A percentile compares a stretch with the other conserved stretches of the same genome.
Conservation (phyloP, 148 eudicot genomes). For the Rhododendron williamsianum region DNA sequence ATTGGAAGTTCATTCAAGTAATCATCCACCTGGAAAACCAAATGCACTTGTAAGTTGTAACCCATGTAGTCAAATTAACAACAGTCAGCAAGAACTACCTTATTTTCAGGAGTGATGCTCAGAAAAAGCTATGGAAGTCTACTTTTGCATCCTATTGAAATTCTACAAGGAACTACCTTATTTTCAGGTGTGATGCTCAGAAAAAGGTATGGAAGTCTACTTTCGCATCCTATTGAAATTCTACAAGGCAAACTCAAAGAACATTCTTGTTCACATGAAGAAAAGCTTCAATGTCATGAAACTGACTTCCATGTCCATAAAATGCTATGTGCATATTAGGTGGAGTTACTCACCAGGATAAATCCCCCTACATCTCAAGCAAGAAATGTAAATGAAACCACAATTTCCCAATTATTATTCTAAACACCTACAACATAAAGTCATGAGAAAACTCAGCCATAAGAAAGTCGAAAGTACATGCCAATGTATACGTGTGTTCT, state of each 20-base stretch:
- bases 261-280: background rate
- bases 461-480: background rate
- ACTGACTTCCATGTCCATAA: background rate
- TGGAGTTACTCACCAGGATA: background rate
- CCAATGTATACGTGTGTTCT: background rate
- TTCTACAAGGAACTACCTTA: background rate
- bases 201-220: background rate
- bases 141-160: background rate
- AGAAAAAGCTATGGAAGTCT: background rate
- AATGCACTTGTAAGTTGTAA: background rate
- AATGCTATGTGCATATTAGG: background rate
- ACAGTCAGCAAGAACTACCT: background rate
- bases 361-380: background rate
- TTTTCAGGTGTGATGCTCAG: background rate
- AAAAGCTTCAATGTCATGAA: background rate
- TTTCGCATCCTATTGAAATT: background rate
- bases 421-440: background rate
- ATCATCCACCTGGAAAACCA: conserved; percentile 61
- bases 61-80: background rate
- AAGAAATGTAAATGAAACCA: background rate
- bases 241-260: background rate
- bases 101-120: background rate
- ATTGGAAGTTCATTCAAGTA: conserved; percentile 64
- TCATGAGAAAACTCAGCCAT: background rate
- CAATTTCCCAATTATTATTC: background rate